Conservation (phyloP, 768 basidiomycete genomes). For the Mycena venus region DNA sequence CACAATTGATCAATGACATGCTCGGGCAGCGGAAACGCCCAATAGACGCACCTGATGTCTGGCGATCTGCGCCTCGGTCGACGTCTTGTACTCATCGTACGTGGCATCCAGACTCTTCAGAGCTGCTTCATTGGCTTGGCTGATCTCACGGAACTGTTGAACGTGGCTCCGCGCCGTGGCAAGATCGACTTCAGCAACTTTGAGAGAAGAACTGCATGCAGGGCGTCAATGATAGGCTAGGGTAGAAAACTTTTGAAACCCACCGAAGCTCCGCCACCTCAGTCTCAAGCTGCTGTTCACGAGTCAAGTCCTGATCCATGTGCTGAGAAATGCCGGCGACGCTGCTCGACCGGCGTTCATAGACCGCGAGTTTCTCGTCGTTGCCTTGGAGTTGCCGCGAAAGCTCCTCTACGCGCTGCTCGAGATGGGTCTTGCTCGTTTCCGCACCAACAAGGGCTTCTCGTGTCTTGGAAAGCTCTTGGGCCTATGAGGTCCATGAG, state of each 20-base stretch:
- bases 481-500: slow-evolving; percentile 53
- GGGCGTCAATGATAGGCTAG: neutral
- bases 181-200: slow-evolving; percentile 84
- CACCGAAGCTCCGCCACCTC: slow-evolving; percentile 91
- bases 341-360: slow-evolving; percentile 74
- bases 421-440: slow-evolving; percentile 83
- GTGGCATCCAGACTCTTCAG: slow-evolving; percentile 77
- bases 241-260: slow-evolving; percentile 29
- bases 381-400: slow-evolving; percentile 77
- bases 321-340: slow-evolving; percentile 46
- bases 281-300: slow-evolving; percentile 85
- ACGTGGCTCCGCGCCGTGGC: slow-evolving; percentile 78
- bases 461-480: slow-evolving; percentile 76
- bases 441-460: slow-evolving; percentile 80
- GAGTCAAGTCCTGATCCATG: slow-evolving; percentile 62
- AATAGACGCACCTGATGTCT: slow-evolving; percentile 77
- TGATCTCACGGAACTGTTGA: slow-evolving; percentile 90
- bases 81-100: slow-evolving; percentile 84
- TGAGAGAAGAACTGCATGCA: slow-evolving; percentile 76
- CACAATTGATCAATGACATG: neutral
- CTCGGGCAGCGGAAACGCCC: neutral
- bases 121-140: slow-evolving; percentile 84
- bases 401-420: slow-evolving; percentile 77
- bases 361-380: slow-evolving; percentile 89
- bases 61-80: slow-evolving; percentile 77